These are phyloP conservation scores for Aspergillus olivimuriae DNA, from an alignment of 495 filamentous ascomycete species.

Conservation along the genomic window DNA sequence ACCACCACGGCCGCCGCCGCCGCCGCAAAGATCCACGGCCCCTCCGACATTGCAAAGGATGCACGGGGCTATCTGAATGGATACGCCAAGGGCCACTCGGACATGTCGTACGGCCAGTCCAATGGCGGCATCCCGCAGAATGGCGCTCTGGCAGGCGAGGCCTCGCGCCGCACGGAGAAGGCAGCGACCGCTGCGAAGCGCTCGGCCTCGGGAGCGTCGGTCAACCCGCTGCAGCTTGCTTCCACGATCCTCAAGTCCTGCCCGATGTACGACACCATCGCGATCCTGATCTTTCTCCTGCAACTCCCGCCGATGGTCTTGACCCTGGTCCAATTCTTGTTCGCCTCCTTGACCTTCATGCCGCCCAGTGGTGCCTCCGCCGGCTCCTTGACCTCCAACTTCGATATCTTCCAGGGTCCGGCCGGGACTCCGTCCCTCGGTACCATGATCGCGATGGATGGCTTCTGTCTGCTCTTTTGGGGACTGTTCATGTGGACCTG, in stretches of 20 bases:
- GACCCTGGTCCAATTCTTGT: constrained; percentile 86
- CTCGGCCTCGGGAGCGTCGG: constrained; percentile 51
- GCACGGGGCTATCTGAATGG: constrained; percentile 34
- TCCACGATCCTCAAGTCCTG: constrained; percentile 86
- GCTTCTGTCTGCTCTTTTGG: constrained; percentile 76
- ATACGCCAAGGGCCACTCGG: constrained; percentile 31
- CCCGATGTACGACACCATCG: constrained; percentile 91
- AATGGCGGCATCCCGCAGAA: constrained; percentile 32
- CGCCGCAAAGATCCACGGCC: constrained; percentile 15
- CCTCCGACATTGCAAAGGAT: constrained; percentile 28
- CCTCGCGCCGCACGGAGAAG: constrained; percentile 31
- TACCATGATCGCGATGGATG: constrained; percentile 76
- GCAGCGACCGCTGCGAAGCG: constrained; percentile 49
- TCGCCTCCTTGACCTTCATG: constrained; percentile 89
- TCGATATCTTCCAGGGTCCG: constrained; percentile 68
- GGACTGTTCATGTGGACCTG: constrained; percentile 80
- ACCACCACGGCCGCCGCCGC: constrained; percentile 35
- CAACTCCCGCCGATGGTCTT: constrained; percentile 91
- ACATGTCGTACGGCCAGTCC: constrained; percentile 34
- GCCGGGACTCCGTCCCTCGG: constrained; percentile 68
- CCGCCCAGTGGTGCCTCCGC: constrained; percentile 54
- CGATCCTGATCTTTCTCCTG: constrained; percentile 94
- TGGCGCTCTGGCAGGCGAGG: constrained; percentile 24
- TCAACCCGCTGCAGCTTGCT: constrained; percentile 62
- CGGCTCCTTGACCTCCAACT: constrained; percentile 54